A percentile compares a stretch with the other conserved stretches of the same genome.
These are phyloP conservation scores for Pugionium dolabratum DNA, from an alignment of 345 rosid genomes.

Conservation along the genomic window DNA sequence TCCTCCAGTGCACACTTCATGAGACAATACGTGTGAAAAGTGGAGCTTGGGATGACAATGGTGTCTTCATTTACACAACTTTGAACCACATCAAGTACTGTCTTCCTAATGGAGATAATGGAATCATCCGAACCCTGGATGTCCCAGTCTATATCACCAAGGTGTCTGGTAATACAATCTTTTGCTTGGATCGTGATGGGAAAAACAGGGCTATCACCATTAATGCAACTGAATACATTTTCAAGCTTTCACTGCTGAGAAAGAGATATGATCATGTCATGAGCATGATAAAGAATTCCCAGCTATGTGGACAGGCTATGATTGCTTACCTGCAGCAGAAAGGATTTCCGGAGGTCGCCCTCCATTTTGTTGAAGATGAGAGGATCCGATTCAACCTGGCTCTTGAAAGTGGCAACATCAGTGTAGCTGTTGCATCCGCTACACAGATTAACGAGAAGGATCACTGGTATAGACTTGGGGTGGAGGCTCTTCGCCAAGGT, in stretches of 20 bases:
- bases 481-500: slow-evolving; percentile 99
- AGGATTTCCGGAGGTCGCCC: slow-evolving; percentile 98
- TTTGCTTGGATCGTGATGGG: slow-evolving; percentile 89
- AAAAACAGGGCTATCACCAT: slow-evolving; percentile 44
- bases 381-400: slow-evolving; percentile 93
- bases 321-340: slow-evolving; percentile 95
- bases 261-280: slow-evolving; percentile 88
- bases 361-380: slow-evolving; percentile 95
- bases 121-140: slow-evolving; percentile 81
- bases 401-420: slow-evolving; percentile 91
- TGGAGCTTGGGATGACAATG: slow-evolving; percentile 96
- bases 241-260: slow-evolving; percentile 75
- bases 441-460: slow-evolving; percentile 95
- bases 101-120: slow-evolving; percentile 92
- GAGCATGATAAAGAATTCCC: slow-evolving; percentile 93
- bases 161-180: slow-evolving; percentile 66
- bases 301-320: slow-evolving; percentile 97
- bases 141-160: slow-evolving; percentile 82
- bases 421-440: slow-evolving; percentile 94
- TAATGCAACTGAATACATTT: slow-evolving; percentile 86
- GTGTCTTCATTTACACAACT: slow-evolving; percentile 89
- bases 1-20: slow-evolving; percentile 81
- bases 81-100: slow-evolving; percentile 88
- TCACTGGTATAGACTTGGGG: slow-evolving; percentile 89
- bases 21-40: slow-evolving; percentile 93